phyloP scores from a whole-genome alignment of 352 stramenopile genomes.

The Phytophthora cryptogea region DNA sequence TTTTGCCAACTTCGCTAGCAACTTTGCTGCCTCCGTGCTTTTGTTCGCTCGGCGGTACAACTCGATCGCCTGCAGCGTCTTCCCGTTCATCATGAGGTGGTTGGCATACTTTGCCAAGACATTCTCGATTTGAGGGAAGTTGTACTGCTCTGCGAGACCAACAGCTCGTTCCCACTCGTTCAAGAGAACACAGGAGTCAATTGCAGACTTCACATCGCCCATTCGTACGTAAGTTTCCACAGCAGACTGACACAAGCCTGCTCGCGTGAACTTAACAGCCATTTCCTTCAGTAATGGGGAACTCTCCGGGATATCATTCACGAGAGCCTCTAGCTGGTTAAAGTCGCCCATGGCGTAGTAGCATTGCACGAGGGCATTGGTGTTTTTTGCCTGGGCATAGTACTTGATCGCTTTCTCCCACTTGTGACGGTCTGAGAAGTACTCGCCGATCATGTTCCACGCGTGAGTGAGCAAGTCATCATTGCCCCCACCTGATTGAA shows the following conservation, averaged over 20 bases:
- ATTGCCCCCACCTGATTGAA: constrained; percentile 75
- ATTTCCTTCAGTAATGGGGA: constrained; percentile 84
- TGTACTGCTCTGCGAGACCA: constrained; percentile 88
- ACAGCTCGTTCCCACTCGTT: constrained; percentile 94
- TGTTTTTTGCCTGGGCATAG: constrained; percentile 85
- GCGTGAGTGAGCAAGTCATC: constrained; percentile 83
- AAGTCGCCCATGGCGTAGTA: constrained; percentile 93
- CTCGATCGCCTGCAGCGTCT: constrained; percentile 91
- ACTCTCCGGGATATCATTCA: constrained; percentile 84
- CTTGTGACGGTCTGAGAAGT: constrained; percentile 91
- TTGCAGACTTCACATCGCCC: constrained; percentile 91
- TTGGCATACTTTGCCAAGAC: constrained; percentile 90
- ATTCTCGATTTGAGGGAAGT: constrained; percentile 95
- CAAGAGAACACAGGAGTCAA: constrained; percentile 92
- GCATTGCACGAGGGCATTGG: constrained; percentile 79
- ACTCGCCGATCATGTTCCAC: constrained; percentile 91
- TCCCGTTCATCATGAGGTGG: constrained; percentile 83
- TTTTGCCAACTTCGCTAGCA: constrained; percentile 88
- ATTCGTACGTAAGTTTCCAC: constrained; percentile 89
- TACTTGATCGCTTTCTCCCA: constrained; percentile 94
- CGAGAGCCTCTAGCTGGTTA: constrained; percentile 82
- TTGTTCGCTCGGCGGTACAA: constrained; percentile 93
- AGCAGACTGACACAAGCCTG: constrained; percentile 81
- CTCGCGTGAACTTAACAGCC: constrained; percentile 86
- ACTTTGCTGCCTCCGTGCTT: constrained; percentile 90